Evolutionary conservation across 192 early-diverging fungal species (phyloP).

Genomic region (Backusella parvicylindrica): DNA sequence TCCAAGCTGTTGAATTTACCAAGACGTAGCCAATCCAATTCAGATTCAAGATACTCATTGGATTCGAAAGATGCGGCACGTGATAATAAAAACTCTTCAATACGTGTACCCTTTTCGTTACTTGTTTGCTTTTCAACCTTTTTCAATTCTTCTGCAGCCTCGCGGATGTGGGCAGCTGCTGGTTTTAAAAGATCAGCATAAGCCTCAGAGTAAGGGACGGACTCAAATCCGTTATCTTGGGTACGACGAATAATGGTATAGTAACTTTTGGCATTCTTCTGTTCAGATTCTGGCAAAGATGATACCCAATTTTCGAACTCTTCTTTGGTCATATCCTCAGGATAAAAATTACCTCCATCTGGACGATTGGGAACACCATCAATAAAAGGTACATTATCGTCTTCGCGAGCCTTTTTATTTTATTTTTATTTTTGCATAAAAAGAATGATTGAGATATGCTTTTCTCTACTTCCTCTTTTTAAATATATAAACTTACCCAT

Average conservation of each 20-base stretch:
- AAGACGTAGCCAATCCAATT: constrained; percentile 67
- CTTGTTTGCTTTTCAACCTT: constrained; percentile 35
- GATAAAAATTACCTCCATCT: constrained; percentile 64
- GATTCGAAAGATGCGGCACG: constrained; percentile 54
- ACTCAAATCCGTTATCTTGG: constrained; percentile 6
- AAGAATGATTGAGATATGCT: background rate
- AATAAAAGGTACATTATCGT: constrained; percentile 53
- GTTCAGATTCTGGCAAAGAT: constrained; percentile 41
- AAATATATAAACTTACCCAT: constrained; percentile 43
- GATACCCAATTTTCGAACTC: constrained; percentile 59
- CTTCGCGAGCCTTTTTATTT: constrained; percentile 40
- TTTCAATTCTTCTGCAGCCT: constrained; percentile 55
- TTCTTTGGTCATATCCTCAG: constrained; percentile 61
- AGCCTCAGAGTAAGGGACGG: constrained; percentile 51
- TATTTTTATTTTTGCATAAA: constrained; percentile 26
- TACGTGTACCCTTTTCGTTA: background rate
- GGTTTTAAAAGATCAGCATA: constrained; percentile 56
- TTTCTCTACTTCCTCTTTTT: background rate
- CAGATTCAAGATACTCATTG: constrained; percentile 65
- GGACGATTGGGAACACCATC: constrained; percentile 41
- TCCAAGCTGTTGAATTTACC: constrained; percentile 60
- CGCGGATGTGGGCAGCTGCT: constrained; percentile 46
- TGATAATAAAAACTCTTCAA: constrained; percentile 54
- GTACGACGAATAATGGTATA: constrained; percentile 56
- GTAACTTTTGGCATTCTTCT: constrained; percentile 57